Percentiles rank a stretch among this genome's conserved stretches.
phyloP scores from a whole-genome alignment of 495 filamentous ascomycete genomes.

The Annulohypoxylon maeteangense region DNA sequence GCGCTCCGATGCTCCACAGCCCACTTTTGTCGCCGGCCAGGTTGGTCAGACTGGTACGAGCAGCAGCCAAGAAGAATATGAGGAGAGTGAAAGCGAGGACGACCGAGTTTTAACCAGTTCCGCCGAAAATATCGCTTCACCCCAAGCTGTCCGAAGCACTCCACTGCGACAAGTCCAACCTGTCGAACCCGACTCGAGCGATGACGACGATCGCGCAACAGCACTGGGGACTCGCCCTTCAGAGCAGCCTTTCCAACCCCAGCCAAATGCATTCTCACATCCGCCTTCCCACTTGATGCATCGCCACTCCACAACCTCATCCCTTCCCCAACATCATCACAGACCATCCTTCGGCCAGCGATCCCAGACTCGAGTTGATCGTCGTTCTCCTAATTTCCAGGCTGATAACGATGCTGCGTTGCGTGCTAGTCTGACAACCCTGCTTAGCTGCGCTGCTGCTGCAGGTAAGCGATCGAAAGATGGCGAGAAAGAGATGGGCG shows the following conservation, averaged over 20 bases:
- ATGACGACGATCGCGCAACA: slow-evolving; percentile 84
- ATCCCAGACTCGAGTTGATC: slow-evolving; percentile 57
- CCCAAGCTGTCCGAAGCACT: slow-evolving; percentile 29
- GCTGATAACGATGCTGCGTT: slow-evolving; percentile 94
- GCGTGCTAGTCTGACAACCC: slow-evolving; percentile 88
- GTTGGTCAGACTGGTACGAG: slow-evolving; percentile 58
- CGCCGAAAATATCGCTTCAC: slow-evolving; percentile 72
- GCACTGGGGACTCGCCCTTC: slow-evolving; percentile 73
- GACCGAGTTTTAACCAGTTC: slow-evolving; percentile 87
- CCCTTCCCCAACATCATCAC: slow-evolving; percentile 54
- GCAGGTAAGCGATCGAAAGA: slow-evolving; percentile 82
- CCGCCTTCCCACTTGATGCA: slow-evolving; percentile 70
- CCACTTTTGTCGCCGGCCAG: slow-evolving; percentile 54
- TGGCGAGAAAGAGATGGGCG: slow-evolving; percentile 49
- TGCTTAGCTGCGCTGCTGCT: slow-evolving; percentile 92
- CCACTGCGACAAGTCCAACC: slow-evolving; percentile 48
- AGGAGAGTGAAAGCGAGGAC: slow-evolving; percentile 84
- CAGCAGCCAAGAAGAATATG: slow-evolving; percentile 68
- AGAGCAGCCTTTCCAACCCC: slow-evolving; percentile 74
- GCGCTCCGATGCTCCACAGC: slow-evolving; percentile 41
- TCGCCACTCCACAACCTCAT: slow-evolving; percentile 60
- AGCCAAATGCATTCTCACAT: slow-evolving; percentile 91
- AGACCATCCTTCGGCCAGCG: slow-evolving; percentile 55
- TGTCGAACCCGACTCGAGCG: slow-evolving; percentile 67
- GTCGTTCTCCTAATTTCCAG: slow-evolving; percentile 67